Evolutionary conservation across 208 protist genomes (phyloP).

Genomic region (Leishmania tropica): DNA sequence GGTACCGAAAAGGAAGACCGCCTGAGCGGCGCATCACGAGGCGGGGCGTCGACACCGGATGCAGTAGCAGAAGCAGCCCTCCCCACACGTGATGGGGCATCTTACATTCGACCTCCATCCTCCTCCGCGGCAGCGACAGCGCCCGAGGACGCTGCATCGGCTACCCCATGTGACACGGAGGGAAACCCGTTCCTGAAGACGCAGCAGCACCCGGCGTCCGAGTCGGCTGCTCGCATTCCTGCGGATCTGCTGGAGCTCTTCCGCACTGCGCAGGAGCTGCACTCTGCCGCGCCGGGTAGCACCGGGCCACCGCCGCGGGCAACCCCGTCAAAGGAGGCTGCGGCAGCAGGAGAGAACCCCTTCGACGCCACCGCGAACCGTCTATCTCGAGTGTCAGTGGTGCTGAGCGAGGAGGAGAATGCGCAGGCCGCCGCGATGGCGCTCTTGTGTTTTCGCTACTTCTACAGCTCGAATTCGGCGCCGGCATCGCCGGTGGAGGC

Average conservation of each 20-base stretch:
- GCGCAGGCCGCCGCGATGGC: constrained; percentile 22
- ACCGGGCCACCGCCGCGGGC: neutral
- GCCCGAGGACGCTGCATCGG: neutral
- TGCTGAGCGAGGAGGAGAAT: constrained; percentile 5
- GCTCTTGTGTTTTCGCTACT: constrained; percentile 25
- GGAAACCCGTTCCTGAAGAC: neutral
- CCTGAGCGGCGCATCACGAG: neutral
- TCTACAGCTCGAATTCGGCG: neutral
- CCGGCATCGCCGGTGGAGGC: neutral
- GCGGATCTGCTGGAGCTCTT: constrained; percentile 23
- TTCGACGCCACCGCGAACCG: neutral
- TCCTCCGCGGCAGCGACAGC: neutral
- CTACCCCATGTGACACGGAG: neutral
- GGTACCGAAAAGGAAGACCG: neutral
- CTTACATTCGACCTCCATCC: neutral
- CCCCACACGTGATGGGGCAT: neutral
- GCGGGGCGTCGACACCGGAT: neutral
- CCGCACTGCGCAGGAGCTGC: constrained; percentile 15
- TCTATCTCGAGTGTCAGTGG: neutral
- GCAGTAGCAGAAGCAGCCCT: neutral
- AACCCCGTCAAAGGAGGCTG: neutral
- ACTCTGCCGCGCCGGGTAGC: neutral
- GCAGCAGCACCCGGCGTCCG: neutral
- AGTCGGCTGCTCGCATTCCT: neutral
- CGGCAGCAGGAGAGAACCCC: neutral